These are phyloP conservation scores for Mrakia hoshinonis DNA, from an alignment of 768 basidiomycete genomes.

Conservation along the genomic window DNA sequence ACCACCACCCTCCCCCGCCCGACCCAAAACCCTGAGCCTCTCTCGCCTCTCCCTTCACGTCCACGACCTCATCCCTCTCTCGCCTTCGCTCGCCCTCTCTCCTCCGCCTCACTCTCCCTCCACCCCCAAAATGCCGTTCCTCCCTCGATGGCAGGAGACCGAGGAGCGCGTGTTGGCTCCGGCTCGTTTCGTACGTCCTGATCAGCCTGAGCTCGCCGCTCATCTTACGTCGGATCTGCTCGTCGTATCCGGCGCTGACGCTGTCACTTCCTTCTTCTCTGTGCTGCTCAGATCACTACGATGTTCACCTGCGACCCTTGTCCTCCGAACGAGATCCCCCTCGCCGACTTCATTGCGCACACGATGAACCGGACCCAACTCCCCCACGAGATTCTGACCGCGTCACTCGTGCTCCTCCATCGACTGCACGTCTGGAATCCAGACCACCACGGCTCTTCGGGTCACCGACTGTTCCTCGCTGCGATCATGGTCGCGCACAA, in stretches of 20 bases:
- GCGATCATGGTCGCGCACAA: conserved; percentile 2
- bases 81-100: too few species aligned
- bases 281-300: not conserved
- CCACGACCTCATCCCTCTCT: too few species aligned
- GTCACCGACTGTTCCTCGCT: not conserved
- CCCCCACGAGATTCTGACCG: not conserved
- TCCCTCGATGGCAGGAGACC: not conserved
- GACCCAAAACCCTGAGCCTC: too few species aligned
- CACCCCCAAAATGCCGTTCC: too few species aligned
- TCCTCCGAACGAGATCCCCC: not conserved
- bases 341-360: not conserved
- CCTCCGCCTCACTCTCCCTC: too few species aligned
- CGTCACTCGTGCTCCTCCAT: not conserved
- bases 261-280: too few species aligned
- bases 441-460: not conserved
- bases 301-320: conserved; percentile 2
- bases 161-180: not conserved
- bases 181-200: not conserved
- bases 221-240: too few species aligned
- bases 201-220: too few species aligned
- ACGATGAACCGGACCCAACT: not conserved
- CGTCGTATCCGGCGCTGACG: too few species aligned
- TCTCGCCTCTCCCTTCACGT: too few species aligned
- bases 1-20: too few species aligned
- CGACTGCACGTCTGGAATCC: not conserved